Percentiles rank a stretch among this genome's conserved stretches.
These are phyloP conservation scores for Lithohypha guttulata DNA, from an alignment of 2,329 filamentous ascomycete species.

Conservation along the genomic window DNA sequence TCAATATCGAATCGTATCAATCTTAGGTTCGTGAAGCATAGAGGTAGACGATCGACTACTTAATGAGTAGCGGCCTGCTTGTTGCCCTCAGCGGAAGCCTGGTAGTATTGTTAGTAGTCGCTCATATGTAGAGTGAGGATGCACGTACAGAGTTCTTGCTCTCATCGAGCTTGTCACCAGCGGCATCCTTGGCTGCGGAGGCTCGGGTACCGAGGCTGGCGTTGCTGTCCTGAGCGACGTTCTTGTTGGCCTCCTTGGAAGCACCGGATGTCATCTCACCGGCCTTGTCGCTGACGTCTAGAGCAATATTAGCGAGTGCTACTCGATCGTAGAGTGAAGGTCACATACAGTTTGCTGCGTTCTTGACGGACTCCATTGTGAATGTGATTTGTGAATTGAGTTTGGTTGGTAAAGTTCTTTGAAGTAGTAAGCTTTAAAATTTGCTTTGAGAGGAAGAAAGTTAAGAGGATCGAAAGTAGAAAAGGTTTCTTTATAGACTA, in stretches of 20 bases:
- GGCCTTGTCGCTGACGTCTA: slow-evolving; percentile 51
- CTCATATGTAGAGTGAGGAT: neutral
- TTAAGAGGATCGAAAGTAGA: neutral
- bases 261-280: slow-evolving; percentile 46
- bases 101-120: slow-evolving; percentile 8
- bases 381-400: slow-evolving; percentile 9
- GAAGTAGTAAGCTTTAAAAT: too few species aligned
- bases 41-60: too few species aligned
- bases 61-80: slow-evolving; percentile 22
- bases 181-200: slow-evolving; percentile 42
- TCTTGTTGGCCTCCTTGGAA: slow-evolving; percentile 61
- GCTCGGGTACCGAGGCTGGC: slow-evolving; percentile 43
- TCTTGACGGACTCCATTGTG: slow-evolving; percentile 22
- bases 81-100: slow-evolving; percentile 21
- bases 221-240: slow-evolving; percentile 53
- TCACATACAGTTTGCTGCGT: slow-evolving; percentile 19
- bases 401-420: slow-evolving; percentile 10
- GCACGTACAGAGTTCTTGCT: slow-evolving; percentile 35
- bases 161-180: slow-evolving; percentile 44
- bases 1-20: neutral
- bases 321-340: slow-evolving; percentile 5
- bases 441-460: too few species aligned
- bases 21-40: slow-evolving; percentile 9
- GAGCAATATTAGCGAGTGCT: slow-evolving; percentile 50
- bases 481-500: slow-evolving; percentile 1